These are phyloP conservation scores for Daldinia concentrica DNA, from an alignment of 495 filamentous ascomycete species.

Conservation along the genomic window DNA sequence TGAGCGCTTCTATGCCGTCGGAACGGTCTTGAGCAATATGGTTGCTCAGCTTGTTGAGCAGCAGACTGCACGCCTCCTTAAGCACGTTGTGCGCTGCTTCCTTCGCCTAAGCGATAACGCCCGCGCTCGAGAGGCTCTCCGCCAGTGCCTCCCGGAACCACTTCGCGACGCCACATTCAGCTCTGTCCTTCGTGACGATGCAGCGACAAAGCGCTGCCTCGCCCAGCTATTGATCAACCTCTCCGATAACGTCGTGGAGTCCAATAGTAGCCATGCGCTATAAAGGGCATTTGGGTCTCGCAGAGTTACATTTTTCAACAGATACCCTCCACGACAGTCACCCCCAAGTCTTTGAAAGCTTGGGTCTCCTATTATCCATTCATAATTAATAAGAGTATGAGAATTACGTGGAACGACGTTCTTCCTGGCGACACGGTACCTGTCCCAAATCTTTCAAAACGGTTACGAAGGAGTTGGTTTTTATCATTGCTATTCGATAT, in stretches of 20 bases:
- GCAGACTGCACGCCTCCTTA: conserved; percentile 93
- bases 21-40: conserved; percentile 98
- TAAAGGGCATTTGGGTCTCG: conserved; percentile 1
- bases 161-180: conserved; percentile 97
- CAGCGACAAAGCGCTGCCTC: conserved; percentile 96
- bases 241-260: conserved; percentile 87
- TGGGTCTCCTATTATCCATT: background rate
- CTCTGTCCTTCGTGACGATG: conserved; percentile 94
- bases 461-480: too few relatives aligned
- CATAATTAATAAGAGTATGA: background rate
- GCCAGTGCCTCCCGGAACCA: conserved; percentile 96
- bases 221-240: conserved; percentile 97
- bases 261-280: conserved; percentile 46
- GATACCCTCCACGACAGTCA: background rate
- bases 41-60: conserved; percentile 96
- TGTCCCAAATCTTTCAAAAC: background rate
- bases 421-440: background rate
- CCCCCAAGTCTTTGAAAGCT: background rate
- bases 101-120: conserved; percentile 97
- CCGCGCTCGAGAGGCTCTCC: conserved; percentile 90
- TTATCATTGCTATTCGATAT: too few relatives aligned
- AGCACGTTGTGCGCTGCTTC: conserved; percentile 98
- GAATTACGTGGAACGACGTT: background rate
- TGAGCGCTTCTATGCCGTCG: conserved; percentile 98
- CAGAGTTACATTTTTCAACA: background rate